A percentile compares a stretch with the other conserved stretches of the same genome.
Evolutionary conservation across 768 basidiomycete species (phyloP).

Genomic region (Dentipellis sp.): DNA sequence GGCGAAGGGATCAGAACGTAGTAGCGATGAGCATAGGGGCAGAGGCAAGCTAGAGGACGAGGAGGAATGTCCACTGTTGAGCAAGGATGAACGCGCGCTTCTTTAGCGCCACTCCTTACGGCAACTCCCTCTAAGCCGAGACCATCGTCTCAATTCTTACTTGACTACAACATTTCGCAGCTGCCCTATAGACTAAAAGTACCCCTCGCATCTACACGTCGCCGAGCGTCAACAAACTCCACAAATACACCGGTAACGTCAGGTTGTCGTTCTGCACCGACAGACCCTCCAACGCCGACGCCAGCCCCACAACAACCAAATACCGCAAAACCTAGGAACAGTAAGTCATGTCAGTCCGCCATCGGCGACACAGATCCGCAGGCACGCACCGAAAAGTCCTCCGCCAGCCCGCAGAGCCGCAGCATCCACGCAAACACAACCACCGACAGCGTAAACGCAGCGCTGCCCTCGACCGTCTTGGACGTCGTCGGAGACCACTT

Average conservation of each 20-base stretch:
- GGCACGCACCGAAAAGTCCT: constrained; percentile 65
- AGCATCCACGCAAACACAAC: constrained; percentile 61
- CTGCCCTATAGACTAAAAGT: not conserved
- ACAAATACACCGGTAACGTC: constrained; percentile 91
- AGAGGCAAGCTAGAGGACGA: not conserved
- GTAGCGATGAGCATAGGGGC: not conserved
- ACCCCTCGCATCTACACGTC: not conserved
- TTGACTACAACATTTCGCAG: not conserved
- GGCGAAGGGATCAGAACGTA: not conserved
- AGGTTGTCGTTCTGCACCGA: constrained; percentile 98
- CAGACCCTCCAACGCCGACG: constrained; percentile 78
- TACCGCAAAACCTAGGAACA: constrained; percentile 55
- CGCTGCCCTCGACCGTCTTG: constrained; percentile 90
- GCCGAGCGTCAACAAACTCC: constrained; percentile 69
- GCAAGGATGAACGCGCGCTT: not conserved
- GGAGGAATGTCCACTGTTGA: too few species aligned
- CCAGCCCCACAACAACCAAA: constrained; percentile 46
- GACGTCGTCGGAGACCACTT: constrained; percentile 78
- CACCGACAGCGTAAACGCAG: constrained; percentile 71
- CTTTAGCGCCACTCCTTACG: not conserved
- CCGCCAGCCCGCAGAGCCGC: constrained; percentile 59
- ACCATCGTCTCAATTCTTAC: not conserved
- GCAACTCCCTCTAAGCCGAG: not conserved
- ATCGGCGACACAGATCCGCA: not conserved
- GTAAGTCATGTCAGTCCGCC: constrained; percentile 1